phyloP scores from a whole-genome alignment of 106 monocot species.

The Iris macrosiphon region DNA sequence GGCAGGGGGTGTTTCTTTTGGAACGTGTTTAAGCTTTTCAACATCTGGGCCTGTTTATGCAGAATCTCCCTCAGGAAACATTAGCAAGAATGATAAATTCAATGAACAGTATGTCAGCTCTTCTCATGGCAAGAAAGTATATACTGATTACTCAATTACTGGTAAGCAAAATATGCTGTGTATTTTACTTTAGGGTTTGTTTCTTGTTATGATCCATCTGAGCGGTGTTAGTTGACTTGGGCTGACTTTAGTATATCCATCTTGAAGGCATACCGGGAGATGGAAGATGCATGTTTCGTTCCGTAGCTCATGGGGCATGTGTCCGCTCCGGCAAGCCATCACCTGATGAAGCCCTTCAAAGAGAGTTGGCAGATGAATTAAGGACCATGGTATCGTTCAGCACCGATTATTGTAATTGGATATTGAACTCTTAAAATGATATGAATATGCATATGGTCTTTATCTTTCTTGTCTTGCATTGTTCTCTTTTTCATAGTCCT shows the following conservation, averaged over 20 bases:
- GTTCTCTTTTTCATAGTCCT: background rate
- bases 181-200: too few relatives aligned
- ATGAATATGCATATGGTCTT: too few relatives aligned
- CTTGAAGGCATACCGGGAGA: constrained; percentile 92
- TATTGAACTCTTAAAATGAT: too few relatives aligned
- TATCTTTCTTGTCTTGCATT: background rate
- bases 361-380: constrained; percentile 86
- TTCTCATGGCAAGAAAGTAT: constrained; percentile 78
- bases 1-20: constrained; percentile 46
- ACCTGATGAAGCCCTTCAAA: constrained; percentile 67
- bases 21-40: constrained; percentile 56
- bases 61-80: constrained; percentile 34
- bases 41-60: constrained; percentile 44
- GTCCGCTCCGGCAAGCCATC: constrained; percentile 52
- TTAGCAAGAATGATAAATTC: constrained; percentile 18
- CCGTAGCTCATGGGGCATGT: constrained; percentile 89
- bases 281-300: constrained; percentile 96
- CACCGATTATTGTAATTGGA: too few relatives aligned
- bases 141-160: constrained; percentile 73
- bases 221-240: too few relatives aligned
- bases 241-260: background rate
- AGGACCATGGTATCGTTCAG: constrained; percentile 29
- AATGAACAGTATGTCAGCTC: constrained; percentile 13
- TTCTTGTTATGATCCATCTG: too few relatives aligned
- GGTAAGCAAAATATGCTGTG: constrained; percentile 30